phyloP scores from a whole-genome alignment of 495 filamentous ascomycete genomes.

The Trichoderma virens region DNA sequence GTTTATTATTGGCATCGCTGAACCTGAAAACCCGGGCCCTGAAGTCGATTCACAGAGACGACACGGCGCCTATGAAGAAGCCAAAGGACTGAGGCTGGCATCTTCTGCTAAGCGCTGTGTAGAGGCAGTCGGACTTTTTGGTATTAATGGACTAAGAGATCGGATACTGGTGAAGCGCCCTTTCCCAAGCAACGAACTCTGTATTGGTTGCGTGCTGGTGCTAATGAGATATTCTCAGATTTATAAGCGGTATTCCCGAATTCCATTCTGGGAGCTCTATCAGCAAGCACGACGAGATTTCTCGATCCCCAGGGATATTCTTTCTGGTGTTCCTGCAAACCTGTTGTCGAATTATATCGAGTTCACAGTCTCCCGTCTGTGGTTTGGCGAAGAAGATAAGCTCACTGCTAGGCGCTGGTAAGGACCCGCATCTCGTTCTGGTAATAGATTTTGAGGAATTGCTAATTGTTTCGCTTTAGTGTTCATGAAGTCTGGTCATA shows the following conservation, averaged over 20 bases:
- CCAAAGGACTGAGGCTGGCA: constrained; percentile 31
- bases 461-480: constrained; percentile 15
- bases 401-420: neutral
- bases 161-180: constrained; percentile 36
- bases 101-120: constrained; percentile 26
- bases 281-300: constrained; percentile 20
- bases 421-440: neutral
- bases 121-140: constrained; percentile 40
- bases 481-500: constrained; percentile 24
- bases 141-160: constrained; percentile 42
- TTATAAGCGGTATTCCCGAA: constrained; percentile 37
- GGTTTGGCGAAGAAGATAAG: constrained; percentile 2
- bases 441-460: neutral
- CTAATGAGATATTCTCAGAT: constrained; percentile 24
- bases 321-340: constrained; percentile 6
- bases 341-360: constrained; percentile 9
- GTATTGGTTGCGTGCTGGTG: too few relatives aligned
- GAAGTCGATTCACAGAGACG: constrained; percentile 20
- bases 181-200: neutral
- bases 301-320: constrained; percentile 17
- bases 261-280: constrained; percentile 31
- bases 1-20: constrained; percentile 46
- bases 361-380: neutral
- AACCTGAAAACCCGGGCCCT: constrained; percentile 34
- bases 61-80: constrained; percentile 31